These are phyloP conservation scores for Fragosphaeria purpurea DNA, from an alignment of 2,329 filamentous ascomycete genomes.

Conservation along the genomic window DNA sequence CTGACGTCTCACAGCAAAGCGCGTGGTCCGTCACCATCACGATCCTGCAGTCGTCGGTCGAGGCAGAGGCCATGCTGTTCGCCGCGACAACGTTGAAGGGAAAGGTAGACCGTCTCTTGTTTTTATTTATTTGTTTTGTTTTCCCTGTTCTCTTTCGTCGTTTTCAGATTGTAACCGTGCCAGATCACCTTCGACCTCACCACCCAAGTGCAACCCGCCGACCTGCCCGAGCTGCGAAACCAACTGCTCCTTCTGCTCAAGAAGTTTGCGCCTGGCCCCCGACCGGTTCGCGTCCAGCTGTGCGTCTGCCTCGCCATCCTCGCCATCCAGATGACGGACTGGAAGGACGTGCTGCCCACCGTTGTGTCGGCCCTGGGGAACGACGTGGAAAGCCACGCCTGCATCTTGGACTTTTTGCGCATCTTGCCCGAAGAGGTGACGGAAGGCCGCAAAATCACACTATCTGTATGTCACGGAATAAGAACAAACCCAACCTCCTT, in stretches of 20 bases:
- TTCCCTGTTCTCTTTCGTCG: not conserved
- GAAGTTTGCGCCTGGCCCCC: conserved; percentile 70
- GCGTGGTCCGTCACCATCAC: conserved; percentile 85
- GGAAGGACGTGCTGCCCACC: conserved; percentile 83
- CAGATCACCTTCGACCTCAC: conserved; percentile 93
- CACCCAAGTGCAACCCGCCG: conserved; percentile 68
- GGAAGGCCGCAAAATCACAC: conserved; percentile 97
- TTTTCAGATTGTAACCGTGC: not conserved
- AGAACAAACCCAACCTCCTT: no score
- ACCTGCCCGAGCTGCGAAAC: conserved; percentile 68
- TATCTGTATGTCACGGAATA: conserved; percentile 66
- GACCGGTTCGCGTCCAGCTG: conserved; percentile 78
- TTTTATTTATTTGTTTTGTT: conserved; percentile 9
- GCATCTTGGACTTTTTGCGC: conserved; percentile 89
- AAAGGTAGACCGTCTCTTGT: conserved; percentile 53
- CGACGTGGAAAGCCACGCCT: conserved; percentile 69
- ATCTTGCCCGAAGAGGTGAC: conserved; percentile 98
- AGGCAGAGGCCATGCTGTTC: conserved; percentile 83
- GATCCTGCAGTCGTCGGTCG: conserved; percentile 72
- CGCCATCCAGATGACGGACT: conserved; percentile 90
- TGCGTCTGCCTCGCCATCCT: conserved; percentile 91
- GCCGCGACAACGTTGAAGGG: conserved; percentile 94
- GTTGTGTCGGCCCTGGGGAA: conserved; percentile 71
- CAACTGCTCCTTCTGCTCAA: conserved; percentile 76
- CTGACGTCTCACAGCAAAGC: conserved; percentile 52